Evolutionary conservation across 495 filamentous ascomycete genomes (phyloP).

Genomic region (Antarctomyces pellizariae): DNA sequence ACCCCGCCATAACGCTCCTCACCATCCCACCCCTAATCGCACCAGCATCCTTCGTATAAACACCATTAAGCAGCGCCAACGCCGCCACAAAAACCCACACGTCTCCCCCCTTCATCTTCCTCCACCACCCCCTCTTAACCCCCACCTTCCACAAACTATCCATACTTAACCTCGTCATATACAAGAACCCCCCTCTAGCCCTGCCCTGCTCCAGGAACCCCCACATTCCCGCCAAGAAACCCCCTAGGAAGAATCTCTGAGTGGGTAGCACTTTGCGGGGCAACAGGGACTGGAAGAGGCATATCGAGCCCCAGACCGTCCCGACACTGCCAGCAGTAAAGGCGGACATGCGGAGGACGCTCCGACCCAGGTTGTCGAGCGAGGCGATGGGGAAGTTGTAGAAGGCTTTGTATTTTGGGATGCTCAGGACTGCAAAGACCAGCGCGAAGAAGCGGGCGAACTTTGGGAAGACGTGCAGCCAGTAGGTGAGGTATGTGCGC

Average conservation of each 20-base stretch:
- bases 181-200: slow-evolving; percentile 41
- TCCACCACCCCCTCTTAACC: slow-evolving; percentile 65
- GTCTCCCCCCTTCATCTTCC: slow-evolving; percentile 56
- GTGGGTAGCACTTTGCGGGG: slow-evolving; percentile 54
- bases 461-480: slow-evolving; percentile 53
- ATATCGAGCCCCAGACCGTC: slow-evolving; percentile 69
- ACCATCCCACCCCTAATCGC: slow-evolving; percentile 42
- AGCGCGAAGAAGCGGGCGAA: slow-evolving; percentile 54
- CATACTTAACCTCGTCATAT: slow-evolving; percentile 45
- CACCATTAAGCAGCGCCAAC: slow-evolving; percentile 50
- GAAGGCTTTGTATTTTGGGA: slow-evolving; percentile 40
- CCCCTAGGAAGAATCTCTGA: slow-evolving; percentile 70
- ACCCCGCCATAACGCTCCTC: slow-evolving; percentile 48
- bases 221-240: slow-evolving; percentile 65
- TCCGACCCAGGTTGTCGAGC: slow-evolving; percentile 33
- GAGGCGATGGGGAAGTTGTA: slow-evolving; percentile 39
- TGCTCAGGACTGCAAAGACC: slow-evolving; percentile 40
- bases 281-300: slow-evolving; percentile 58
- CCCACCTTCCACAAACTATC: slow-evolving; percentile 81
- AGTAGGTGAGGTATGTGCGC: slow-evolving; percentile 63
- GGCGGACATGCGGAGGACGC: slow-evolving; percentile 41
- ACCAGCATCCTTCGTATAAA: slow-evolving; percentile 47
- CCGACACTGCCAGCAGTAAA: slow-evolving; percentile 59
- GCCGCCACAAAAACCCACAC: slow-evolving; percentile 57
- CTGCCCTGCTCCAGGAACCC: slow-evolving; percentile 41